Base-by-base conservation (phyloP, 352 stramenopile genomes). In the Phytophthora ohioensis region DNA sequence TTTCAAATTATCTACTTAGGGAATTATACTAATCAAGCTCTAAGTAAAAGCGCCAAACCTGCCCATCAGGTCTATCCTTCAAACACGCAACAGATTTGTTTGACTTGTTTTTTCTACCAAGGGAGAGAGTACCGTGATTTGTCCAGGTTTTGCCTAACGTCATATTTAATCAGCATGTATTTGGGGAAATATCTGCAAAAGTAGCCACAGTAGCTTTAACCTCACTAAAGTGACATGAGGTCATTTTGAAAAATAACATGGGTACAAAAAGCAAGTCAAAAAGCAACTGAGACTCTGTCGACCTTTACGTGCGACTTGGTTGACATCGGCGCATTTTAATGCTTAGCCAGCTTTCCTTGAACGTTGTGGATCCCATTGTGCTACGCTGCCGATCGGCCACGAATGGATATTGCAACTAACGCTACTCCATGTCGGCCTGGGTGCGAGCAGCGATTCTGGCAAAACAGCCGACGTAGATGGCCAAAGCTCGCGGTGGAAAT, bases 391-490 rank as follows among this genome's bases (percentile, higher is more conserved):
- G 41, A 72, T 67, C 57, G 41, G 34, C 57, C 42, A 57, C 49
- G 57, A 63, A 48, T 60, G 41, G 45, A 58, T 47, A 30, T 35
- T 15, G 48, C 17, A 45, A 67, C n/a, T 67, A 57, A 62, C 27
- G 48, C 12, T 34, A 41, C 47, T 60, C 32, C 39, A 43, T 61
- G 7, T 59, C 32, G 49, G 27, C 34, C n/a, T 49, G 31, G 30
- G 52, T 36, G 62, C 62, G 43, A 69, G 56, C 31, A 36, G 48
- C 35, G 42, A 57, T 72, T 72, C 65, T 68, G 57, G 34, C 7
- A 72, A 72, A 72, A 72, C 65, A 72, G 65, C 48, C 58, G 65
- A 62, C 62, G 65, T 61, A 63, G 57, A 68, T 12, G 57, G 49
- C 42, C 48, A 56, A 42, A 34, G 31, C 63, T 62, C 31, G 34